These are phyloP conservation scores for Pyrenopolyporus hunteri DNA, from an alignment of 495 filamentous ascomycete species.

Conservation along the genomic window DNA sequence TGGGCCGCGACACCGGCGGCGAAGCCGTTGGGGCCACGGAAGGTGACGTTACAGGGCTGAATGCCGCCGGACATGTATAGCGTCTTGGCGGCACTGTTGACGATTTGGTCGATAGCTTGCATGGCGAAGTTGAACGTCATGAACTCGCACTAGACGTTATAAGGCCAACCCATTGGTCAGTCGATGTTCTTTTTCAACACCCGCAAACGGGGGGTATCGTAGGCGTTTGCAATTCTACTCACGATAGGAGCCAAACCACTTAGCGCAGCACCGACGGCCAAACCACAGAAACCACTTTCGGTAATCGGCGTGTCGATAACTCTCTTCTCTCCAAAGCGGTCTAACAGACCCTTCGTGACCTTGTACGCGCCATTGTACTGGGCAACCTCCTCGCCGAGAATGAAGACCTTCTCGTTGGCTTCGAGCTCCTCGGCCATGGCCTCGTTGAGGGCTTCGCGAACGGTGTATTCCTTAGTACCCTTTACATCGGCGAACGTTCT, in stretches of 20 bases:
- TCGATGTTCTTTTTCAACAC: background rate
- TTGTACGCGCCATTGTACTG: constrained; percentile 99
- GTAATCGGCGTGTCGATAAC: constrained; percentile 99
- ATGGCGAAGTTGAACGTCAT: constrained; percentile 99
- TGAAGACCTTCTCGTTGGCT: constrained; percentile 88
- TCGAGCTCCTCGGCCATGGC: constrained; percentile 97
- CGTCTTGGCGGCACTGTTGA: constrained; percentile 98
- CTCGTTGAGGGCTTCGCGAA: constrained; percentile 96
- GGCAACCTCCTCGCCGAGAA: constrained; percentile 96
- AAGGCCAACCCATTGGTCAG: constrained; percentile 23
- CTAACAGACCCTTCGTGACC: constrained; percentile 94
- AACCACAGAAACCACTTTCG: constrained; percentile 90
- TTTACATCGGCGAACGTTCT: constrained; percentile 59
- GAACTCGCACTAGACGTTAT: constrained; percentile 80
- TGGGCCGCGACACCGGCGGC: constrained; percentile 94
- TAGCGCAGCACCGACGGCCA: constrained; percentile 92
- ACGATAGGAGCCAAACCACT: constrained; percentile 93
- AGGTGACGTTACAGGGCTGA: constrained; percentile 98
- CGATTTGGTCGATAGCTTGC: constrained; percentile 99
- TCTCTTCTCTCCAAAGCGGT: constrained; percentile 95
- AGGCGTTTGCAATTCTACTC: constrained; percentile 48
- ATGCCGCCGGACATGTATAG: constrained; percentile 99
- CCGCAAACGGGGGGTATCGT: background rate
- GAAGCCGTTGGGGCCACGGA: constrained; percentile 98
- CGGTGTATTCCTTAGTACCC: constrained; percentile 89